These are phyloP conservation scores for Sanghuangporus sanghuang DNA, from an alignment of 1,284 basidiomycete species.

Conservation along the genomic window DNA sequence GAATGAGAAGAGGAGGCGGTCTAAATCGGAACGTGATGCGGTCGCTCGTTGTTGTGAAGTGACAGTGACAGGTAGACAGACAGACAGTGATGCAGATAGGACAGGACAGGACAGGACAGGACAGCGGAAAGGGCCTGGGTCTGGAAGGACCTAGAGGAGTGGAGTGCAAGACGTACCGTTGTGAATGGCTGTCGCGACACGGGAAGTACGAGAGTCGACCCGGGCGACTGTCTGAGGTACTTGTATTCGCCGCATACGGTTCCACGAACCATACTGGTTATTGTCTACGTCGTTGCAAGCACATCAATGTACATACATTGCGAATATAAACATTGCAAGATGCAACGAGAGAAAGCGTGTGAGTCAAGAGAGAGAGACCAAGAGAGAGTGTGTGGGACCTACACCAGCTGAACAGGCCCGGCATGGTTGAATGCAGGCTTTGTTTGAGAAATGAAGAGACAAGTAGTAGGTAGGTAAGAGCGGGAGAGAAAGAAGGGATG, in stretches of 20 bases:
- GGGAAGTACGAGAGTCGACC: constrained; percentile 40
- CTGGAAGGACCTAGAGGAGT: constrained; percentile 32
- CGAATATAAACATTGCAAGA: background rate
- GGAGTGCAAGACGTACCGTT: constrained; percentile 29
- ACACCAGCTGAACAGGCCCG: constrained; percentile 1
- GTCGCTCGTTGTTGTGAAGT: background rate
- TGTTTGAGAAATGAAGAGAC: background rate
- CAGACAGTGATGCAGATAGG: too few species aligned
- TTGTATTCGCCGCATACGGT: constrained; percentile 45
- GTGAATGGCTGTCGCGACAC: constrained; percentile 43
- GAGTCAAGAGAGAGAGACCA: background rate
- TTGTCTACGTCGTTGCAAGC: constrained; percentile 32
- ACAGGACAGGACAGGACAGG: too few species aligned
- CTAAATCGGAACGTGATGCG: background rate
- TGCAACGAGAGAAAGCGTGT: background rate
- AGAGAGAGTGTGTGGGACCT: background rate
- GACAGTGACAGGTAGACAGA: background rate
- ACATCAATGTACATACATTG: too few species aligned
- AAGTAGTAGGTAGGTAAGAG: background rate
- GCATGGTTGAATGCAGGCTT: background rate
- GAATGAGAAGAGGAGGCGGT: background rate
- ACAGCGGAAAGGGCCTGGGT: background rate
- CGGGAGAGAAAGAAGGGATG: background rate
- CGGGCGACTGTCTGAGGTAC: constrained; percentile 45
- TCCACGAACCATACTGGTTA: constrained; percentile 49